These are phyloP conservation scores for Coleophoma crateriformis DNA, from an alignment of 2,329 filamentous ascomycete genomes.

Conservation along the genomic window DNA sequence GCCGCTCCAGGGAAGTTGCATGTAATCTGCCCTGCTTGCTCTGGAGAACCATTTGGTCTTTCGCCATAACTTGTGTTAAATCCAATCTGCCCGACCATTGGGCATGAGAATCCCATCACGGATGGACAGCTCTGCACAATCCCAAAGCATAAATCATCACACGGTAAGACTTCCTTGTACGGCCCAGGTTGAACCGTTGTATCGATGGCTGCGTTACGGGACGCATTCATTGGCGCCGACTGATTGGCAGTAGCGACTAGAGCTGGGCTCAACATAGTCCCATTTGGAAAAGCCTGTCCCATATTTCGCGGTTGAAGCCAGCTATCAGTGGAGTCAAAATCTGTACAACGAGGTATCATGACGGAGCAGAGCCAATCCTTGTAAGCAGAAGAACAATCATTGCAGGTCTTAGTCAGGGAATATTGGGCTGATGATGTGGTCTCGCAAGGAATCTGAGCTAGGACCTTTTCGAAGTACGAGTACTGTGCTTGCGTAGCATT, in stretches of 20 bases:
- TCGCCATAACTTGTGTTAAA: conserved; percentile 42
- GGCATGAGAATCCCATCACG: conserved; percentile 70
- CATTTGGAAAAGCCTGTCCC: conserved; percentile 64
- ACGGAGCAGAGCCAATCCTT: conserved; percentile 95
- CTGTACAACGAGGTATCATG: conserved; percentile 85
- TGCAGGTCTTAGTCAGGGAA: conserved; percentile 72
- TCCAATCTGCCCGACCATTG: conserved; percentile 35
- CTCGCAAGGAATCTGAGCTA: conserved; percentile 83
- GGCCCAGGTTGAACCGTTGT: conserved; percentile 69
- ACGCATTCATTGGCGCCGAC: conserved; percentile 38
- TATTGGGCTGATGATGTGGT: conserved; percentile 68
- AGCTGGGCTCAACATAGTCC: conserved; percentile 42
- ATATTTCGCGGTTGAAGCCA: conserved; percentile 63
- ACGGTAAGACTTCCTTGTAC: conserved; percentile 90
- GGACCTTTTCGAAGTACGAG: conserved; percentile 71
- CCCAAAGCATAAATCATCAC: conserved; percentile 80
- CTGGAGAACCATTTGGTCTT: conserved; percentile 12
- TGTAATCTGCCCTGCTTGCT: conserved; percentile 31
- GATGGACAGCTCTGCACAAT: conserved; percentile 83
- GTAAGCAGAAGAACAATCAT: conserved; percentile 74
- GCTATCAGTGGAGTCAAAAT: conserved; percentile 56
- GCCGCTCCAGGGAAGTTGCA: conserved; percentile 61
- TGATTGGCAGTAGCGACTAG: conserved; percentile 19
- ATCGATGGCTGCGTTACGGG: conserved; percentile 72
- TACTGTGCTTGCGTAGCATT: conserved; percentile 64